phyloP scores from a whole-genome alignment of 768 basidiomycete genomes.

The Xerocomus spinulosus region DNA sequence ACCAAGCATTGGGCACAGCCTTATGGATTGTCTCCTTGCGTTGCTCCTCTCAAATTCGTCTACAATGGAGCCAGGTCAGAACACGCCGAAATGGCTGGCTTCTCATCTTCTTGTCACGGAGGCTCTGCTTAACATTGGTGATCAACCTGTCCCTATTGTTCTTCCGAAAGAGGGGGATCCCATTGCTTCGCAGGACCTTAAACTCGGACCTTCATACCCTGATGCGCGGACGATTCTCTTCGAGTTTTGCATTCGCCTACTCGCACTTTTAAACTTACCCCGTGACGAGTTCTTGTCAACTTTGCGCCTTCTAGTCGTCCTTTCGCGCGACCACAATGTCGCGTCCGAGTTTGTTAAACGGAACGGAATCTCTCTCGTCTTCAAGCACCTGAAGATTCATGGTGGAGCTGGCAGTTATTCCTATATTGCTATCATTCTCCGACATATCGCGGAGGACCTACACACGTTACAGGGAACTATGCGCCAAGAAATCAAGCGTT shows the following conservation, averaged over 20 bases:
- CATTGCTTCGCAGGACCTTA: slow-evolving; percentile 46
- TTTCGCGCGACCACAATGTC: slow-evolving; percentile 67
- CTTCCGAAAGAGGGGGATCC: slow-evolving; percentile 71
- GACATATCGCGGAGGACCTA: slow-evolving; percentile 84
- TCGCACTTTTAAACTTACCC: slow-evolving; percentile 58
- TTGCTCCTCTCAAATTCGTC: slow-evolving; percentile 56
- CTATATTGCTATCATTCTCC: slow-evolving; percentile 83
- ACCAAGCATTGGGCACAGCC: slow-evolving; percentile 46
- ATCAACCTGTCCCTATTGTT: slow-evolving; percentile 61
- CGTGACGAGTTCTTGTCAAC: slow-evolving; percentile 80
- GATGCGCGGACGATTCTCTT: slow-evolving; percentile 67
- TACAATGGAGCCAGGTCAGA: slow-evolving; percentile 48
- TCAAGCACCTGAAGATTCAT: slow-evolving; percentile 59
- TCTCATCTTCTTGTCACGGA: slow-evolving; percentile 83
- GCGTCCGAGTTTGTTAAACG: slow-evolving; percentile 65
- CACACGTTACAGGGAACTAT: slow-evolving; percentile 64
- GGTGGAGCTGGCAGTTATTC: slow-evolving; percentile 68
- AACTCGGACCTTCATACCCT: slow-evolving; percentile 55
- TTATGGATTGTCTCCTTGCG: slow-evolving; percentile 68
- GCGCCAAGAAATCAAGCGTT: slow-evolving; percentile 77
- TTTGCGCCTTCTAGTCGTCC: slow-evolving; percentile 76
- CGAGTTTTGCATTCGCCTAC: slow-evolving; percentile 70
- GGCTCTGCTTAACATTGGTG: slow-evolving; percentile 69
- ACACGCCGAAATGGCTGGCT: slow-evolving; percentile 81
- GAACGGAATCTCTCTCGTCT: slow-evolving; percentile 59